Percentiles rank a stretch among this genome's conserved stretches.
phyloP scores from a whole-genome alignment of 768 basidiomycete species.

The Lentinula lateritia region DNA sequence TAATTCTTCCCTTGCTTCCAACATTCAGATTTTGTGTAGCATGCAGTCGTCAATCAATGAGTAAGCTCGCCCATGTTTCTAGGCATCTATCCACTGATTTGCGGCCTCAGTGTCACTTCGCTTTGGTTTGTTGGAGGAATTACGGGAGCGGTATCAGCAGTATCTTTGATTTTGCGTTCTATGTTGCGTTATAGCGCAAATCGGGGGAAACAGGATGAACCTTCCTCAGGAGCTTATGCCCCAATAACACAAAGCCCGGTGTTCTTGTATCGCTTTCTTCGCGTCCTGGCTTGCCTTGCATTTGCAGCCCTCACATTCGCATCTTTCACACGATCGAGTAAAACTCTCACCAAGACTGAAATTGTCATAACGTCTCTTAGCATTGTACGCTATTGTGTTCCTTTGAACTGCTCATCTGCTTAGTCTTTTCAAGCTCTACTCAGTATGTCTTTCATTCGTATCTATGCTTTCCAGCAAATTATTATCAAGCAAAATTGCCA shows the following conservation, averaged over 20 bases:
- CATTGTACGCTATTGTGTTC: not conserved
- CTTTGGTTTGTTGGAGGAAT: not conserved
- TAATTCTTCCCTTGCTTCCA: not conserved
- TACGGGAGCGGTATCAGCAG: not conserved
- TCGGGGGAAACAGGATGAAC: not conserved
- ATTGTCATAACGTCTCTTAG: not conserved
- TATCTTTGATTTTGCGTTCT: not conserved
- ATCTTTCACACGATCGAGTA: not conserved
- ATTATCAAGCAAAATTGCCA: not conserved
- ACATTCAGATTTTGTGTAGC: not conserved
- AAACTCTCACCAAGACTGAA: not conserved
- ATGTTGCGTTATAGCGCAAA: not conserved
- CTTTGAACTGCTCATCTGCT: not conserved
- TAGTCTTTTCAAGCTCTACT: not conserved
- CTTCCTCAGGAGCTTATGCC: not conserved
- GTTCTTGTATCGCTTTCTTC: not conserved
- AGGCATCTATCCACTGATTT: not conserved
- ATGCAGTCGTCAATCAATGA: not conserved
- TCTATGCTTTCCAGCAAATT: not conserved
- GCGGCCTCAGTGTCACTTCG: not conserved
- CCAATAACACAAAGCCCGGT: not conserved
- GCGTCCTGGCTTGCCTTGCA: not conserved
- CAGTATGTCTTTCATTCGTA: not conserved
- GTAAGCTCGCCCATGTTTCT: not conserved
- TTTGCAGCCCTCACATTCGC: not conserved